Evolutionary conservation across 768 basidiomycete species (phyloP).

Genomic region (Roridomyces roridus): DNA sequence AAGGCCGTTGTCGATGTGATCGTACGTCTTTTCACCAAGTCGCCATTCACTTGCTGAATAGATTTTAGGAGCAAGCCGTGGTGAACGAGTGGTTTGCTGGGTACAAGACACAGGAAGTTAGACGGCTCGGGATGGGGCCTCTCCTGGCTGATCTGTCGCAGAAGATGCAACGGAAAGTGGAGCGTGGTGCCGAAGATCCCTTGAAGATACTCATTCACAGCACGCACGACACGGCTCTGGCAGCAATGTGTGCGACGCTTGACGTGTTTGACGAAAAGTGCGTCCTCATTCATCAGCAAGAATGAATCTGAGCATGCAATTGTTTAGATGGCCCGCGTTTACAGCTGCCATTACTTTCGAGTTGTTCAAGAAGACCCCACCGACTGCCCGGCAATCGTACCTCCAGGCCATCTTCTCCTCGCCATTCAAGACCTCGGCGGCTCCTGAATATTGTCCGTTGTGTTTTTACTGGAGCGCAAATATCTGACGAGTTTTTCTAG

Average conservation of each 20-base stretch:
- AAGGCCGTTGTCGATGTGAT: conserved; percentile 62
- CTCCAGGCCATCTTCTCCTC: conserved; percentile 51
- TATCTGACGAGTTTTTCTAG: conserved; percentile 34
- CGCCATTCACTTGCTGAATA: background rate
- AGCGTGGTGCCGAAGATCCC: conserved; percentile 50
- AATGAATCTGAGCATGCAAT: background rate
- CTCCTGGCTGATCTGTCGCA: conserved; percentile 67
- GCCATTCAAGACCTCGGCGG: conserved; percentile 36
- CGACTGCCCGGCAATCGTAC: conserved; percentile 23
- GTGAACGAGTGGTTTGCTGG: conserved; percentile 83
- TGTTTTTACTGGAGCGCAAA: background rate
- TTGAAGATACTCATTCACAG: conserved; percentile 72
- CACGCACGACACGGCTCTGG: conserved; percentile 77
- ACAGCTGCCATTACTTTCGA: conserved; percentile 79
- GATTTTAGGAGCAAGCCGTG: conserved; percentile 68
- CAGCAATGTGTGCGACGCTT: conserved; percentile 65
- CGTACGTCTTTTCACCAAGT: conserved; percentile 39
- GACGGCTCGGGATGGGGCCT: conserved; percentile 78
- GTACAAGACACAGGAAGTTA: conserved; percentile 75
- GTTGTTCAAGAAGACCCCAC: conserved; percentile 56
- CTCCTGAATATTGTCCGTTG: conserved; percentile 51
- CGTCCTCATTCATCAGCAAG: conserved; percentile 19
- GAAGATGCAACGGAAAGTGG: conserved; percentile 67
- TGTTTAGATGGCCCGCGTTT: conserved; percentile 73
- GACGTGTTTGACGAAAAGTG: conserved; percentile 78